Base-by-base conservation (phyloP, 805 yeast species). In the Metschnikowia koreensis region DNA sequence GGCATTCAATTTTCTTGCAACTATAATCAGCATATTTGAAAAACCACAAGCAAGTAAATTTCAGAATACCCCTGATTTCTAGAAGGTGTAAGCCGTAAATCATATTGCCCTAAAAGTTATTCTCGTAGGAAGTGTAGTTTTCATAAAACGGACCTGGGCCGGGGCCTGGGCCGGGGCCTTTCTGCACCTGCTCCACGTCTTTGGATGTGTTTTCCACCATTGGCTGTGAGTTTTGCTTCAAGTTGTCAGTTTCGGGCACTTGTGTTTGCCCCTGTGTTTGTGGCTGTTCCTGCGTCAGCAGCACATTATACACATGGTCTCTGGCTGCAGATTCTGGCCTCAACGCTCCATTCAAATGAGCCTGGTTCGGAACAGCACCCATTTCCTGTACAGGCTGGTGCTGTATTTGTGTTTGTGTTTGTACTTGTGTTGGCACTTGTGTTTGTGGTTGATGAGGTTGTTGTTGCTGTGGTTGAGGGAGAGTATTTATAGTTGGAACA, bases 111-210 rank as follows among this genome's bases (percentile, higher is more conserved):
- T 51, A 53, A 37, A 53, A 53, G 43, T 46, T 51, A 31, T 44
- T 51, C 29, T 50, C 59, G 48, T 53, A 57, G 10, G 45, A 41
- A n/a, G 53, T 28, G 49, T 51, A 57, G 31, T 44, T 47, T 13
- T 50, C 59, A 40, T 51, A 57, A 16, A 37, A 50, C 12, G 50
- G 34, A 17, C 43, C 50, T 9, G 46, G 22, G 22, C 22, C 22
- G 22, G 22, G 22, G 22, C 22, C 22, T 22, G 50, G 34, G 17
- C 43, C 50, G 6, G 46, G 47, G 17, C 33, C n/a, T 26, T 44
- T 48, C 13, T 43, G 46, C 39, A 6, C 16, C 38, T 9, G 46
- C 11, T 33, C 22, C 10, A 10, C 44, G 17, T 28, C 44, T 15
- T 41, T 41, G n/a, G 37, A 7, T 12, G 44, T 26, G 15, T 41